These are phyloP conservation scores for Corylus avellana DNA, from an alignment of 306 rosid genomes.

Conservation along the genomic window DNA sequence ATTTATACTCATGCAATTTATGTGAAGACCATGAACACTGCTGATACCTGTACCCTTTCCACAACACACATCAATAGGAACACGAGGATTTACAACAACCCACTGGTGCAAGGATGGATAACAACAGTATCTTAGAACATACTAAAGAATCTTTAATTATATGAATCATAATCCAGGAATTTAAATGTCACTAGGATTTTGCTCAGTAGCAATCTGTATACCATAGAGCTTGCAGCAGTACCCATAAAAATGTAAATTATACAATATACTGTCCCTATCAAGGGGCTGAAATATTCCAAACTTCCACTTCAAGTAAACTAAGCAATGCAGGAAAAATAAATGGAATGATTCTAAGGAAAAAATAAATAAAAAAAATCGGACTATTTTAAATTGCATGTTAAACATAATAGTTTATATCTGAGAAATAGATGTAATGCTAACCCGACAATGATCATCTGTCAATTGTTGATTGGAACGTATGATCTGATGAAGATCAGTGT, in stretches of 20 bases:
- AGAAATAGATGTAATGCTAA: constrained; percentile 38
- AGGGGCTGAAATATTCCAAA: background rate
- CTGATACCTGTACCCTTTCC: background rate
- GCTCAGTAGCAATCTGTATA: background rate
- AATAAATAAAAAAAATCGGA: background rate
- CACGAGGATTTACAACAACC: background rate
- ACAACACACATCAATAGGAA: background rate
- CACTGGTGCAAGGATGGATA: background rate
- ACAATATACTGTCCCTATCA: background rate
- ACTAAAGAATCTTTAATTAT: background rate
- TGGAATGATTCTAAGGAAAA: background rate
- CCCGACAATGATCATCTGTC: constrained; percentile 98
- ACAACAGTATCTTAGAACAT: background rate
- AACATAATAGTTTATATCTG: constrained; percentile 23
- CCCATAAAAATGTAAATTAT: background rate
- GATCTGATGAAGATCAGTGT: constrained; percentile 92
- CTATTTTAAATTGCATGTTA: background rate
- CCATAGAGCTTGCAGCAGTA: background rate
- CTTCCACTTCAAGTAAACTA: background rate
- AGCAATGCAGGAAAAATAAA: background rate
- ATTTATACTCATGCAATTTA: background rate
- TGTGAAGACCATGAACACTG: background rate
- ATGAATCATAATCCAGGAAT: background rate
- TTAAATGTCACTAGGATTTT: background rate
- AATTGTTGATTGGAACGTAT: constrained; percentile 81